Conservation (phyloP, 495 filamentous ascomycete species). For the Usnea hakonensis region DNA sequence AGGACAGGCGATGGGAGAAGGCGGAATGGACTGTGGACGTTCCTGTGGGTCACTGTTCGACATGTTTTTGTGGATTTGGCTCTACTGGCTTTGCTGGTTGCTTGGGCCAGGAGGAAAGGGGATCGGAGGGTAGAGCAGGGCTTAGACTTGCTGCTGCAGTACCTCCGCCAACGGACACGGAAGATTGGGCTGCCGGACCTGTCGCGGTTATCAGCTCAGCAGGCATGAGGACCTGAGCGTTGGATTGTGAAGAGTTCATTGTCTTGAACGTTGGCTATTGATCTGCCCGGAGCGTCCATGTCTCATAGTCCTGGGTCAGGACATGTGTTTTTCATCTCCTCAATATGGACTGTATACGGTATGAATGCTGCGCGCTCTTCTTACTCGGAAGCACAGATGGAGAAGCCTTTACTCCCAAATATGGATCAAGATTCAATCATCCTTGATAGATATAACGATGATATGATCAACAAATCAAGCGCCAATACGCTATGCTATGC, state of each 20-base stretch:
- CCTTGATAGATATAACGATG: neutral
- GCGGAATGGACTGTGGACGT: slow-evolving; percentile 51
- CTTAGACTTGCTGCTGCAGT: slow-evolving; percentile 55
- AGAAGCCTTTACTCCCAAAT: neutral
- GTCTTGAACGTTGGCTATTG: neutral
- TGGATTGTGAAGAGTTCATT: neutral
- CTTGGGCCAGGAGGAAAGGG: slow-evolving; percentile 72
- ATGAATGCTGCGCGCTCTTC: neutral
- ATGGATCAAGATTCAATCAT: neutral
- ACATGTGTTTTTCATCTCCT: neutral
- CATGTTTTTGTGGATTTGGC: slow-evolving; percentile 66
- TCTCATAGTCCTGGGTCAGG: neutral
- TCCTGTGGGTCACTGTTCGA: slow-evolving; percentile 60
- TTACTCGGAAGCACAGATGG: neutral
- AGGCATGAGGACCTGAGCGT: neutral
- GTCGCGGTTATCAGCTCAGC: neutral
- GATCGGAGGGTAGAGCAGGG: slow-evolving; percentile 72
- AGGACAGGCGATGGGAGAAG: slow-evolving; percentile 41
- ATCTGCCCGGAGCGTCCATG: neutral
- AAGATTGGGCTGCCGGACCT: slow-evolving; percentile 30
- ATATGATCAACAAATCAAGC: neutral
- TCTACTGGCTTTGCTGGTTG: slow-evolving; percentile 58
- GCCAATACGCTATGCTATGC: neutral
- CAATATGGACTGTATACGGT: neutral
- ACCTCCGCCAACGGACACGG: slow-evolving; percentile 51